phyloP scores from a whole-genome alignment of 2,329 filamentous ascomycete species.

The Cytospora paraplurivora region DNA sequence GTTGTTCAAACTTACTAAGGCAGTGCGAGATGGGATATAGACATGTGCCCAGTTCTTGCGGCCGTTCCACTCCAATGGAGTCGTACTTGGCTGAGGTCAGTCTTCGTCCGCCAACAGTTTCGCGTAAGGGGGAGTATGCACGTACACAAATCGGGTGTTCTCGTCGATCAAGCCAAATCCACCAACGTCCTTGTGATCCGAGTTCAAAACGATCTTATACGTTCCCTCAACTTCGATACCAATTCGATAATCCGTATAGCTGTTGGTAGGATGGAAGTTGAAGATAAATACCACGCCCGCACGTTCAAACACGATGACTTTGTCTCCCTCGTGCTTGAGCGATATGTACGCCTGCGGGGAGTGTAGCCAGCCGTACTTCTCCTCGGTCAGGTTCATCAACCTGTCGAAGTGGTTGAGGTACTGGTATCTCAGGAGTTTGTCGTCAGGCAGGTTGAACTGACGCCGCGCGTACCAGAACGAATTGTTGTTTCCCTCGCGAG shows the following conservation, averaged over 20 bases:
- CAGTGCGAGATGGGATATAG: slow-evolving; percentile 83
- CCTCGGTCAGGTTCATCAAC: slow-evolving; percentile 85
- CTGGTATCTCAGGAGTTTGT: slow-evolving; percentile 80
- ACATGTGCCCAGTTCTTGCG: slow-evolving; percentile 90
- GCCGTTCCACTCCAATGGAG: slow-evolving; percentile 85
- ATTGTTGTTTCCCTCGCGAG: slow-evolving; percentile 87
- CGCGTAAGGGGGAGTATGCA: neutral
- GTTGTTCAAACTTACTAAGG: slow-evolving; percentile 64
- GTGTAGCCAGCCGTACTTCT: slow-evolving; percentile 89
- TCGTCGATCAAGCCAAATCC: slow-evolving; percentile 78
- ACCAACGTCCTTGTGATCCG: slow-evolving; percentile 75
- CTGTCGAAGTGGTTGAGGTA: slow-evolving; percentile 94
- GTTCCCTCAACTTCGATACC: slow-evolving; percentile 83
- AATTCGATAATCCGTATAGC: slow-evolving; percentile 90
- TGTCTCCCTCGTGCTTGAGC: slow-evolving; percentile 90
- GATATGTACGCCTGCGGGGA: slow-evolving; percentile 86
- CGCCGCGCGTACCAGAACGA: slow-evolving; percentile 93
- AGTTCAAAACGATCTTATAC: slow-evolving; percentile 83
- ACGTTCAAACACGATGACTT: slow-evolving; percentile 93
- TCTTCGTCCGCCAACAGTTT: neutral
- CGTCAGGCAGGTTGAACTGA: slow-evolving; percentile 90
- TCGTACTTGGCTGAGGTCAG: slow-evolving; percentile 53
- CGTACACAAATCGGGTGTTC: slow-evolving; percentile 75
- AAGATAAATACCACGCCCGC: slow-evolving; percentile 90
- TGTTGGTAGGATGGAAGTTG: slow-evolving; percentile 87